Conservation (phyloP, 257 asterid genomes). For the Phtheirospermum japonicum region DNA sequence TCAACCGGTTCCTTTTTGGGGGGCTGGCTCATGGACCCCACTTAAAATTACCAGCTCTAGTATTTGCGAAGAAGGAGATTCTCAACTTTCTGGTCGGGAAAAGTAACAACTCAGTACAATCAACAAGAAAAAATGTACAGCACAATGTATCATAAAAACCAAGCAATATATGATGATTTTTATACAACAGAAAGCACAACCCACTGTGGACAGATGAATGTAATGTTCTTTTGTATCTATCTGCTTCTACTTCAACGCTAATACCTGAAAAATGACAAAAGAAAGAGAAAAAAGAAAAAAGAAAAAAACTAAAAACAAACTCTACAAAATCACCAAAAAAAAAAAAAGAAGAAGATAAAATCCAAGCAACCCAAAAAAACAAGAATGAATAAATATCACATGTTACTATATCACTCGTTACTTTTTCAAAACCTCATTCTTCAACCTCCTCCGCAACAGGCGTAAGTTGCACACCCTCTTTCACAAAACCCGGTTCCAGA, state of each 20-base stretch:
- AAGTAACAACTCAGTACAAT: neutral
- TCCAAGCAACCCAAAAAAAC: conserved; percentile 41
- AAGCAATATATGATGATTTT: conserved; percentile 37
- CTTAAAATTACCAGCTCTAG: too few species aligned
- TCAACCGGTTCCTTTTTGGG: too few species aligned
- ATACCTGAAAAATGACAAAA: conserved; percentile 40
- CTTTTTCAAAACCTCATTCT: conserved; percentile 28
- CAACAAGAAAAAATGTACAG: neutral
- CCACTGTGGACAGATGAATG: conserved; percentile 27
- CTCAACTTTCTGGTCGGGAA: too few species aligned
- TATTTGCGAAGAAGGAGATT: too few species aligned
- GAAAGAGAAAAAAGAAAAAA: conserved; percentile 21
- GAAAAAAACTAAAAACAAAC: conserved; percentile 32
- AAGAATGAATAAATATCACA: conserved; percentile 43
- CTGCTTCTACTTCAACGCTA: conserved; percentile 40
- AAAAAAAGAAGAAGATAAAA: conserved; percentile 28
- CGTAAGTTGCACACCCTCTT: conserved; percentile 55
- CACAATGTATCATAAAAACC: conserved; percentile 22
- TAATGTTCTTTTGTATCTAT: conserved; percentile 16
- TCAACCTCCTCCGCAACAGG: conserved; percentile 62
- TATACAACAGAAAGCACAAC: conserved; percentile 44
- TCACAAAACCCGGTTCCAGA: conserved; percentile 68
- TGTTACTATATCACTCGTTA: conserved; percentile 23
- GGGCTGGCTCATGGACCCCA: too few species aligned
- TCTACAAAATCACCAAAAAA: conserved; percentile 45